These are phyloP conservation scores for Fusarium drepaniforme DNA, from an alignment of 2,329 filamentous ascomycete species.

Conservation along the genomic window DNA sequence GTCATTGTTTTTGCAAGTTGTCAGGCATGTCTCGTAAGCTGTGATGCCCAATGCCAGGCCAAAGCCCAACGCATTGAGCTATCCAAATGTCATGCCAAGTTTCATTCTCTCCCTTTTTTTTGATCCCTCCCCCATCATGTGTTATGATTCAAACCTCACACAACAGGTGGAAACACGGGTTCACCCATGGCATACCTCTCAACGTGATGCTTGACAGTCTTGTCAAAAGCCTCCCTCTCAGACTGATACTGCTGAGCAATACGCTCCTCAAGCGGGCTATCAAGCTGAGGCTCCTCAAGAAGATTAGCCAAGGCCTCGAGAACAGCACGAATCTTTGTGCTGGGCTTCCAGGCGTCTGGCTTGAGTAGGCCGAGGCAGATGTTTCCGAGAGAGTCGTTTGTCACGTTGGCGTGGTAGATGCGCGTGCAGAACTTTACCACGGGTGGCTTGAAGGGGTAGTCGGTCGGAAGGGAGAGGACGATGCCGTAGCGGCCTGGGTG, in stretches of 20 bases:
- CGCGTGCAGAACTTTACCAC: slow-evolving; percentile 84
- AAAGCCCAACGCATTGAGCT: not conserved
- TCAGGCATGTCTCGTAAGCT: not conserved
- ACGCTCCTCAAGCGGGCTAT: slow-evolving; percentile 87
- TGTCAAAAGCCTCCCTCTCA: slow-evolving; percentile 77
- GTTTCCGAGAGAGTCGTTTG: slow-evolving; percentile 85
- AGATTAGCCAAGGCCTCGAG: slow-evolving; percentile 82
- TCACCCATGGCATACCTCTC: slow-evolving; percentile 73
- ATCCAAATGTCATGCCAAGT: not conserved
- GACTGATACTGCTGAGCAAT: slow-evolving; percentile 88
- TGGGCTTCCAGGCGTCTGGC: slow-evolving; percentile 92
- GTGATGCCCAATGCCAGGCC: not conserved
- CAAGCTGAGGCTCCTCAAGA: slow-evolving; percentile 84
- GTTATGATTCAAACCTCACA: slow-evolving; percentile 8
- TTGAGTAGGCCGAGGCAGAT: slow-evolving; percentile 90
- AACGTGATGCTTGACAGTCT: slow-evolving; percentile 80
- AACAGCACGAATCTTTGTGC: slow-evolving; percentile 79
- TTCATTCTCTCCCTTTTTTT: not conserved
- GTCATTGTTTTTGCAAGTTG: not conserved
- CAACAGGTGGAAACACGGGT: slow-evolving; percentile 50
- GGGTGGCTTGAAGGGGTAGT: slow-evolving; percentile 93
- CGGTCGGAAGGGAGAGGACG: slow-evolving; percentile 77
- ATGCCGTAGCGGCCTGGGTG: slow-evolving; percentile 80
- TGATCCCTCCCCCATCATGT: not conserved
- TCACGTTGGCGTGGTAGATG: slow-evolving; percentile 96